Conservation (phyloP, 768 basidiomycete species). For the Gloeophyllum trabeum region DNA sequence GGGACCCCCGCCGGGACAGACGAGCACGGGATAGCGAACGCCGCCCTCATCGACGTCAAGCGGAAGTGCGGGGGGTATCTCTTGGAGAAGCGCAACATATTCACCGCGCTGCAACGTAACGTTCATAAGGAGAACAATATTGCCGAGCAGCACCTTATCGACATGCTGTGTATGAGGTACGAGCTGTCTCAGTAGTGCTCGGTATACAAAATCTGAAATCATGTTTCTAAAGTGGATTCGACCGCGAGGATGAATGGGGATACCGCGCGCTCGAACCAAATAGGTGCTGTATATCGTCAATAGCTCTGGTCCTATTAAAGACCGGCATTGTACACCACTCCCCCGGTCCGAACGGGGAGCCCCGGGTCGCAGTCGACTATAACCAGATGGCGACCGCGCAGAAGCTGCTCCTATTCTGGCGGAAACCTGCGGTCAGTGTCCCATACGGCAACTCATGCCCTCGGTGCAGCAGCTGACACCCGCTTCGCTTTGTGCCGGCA, state of each 20-base stretch:
- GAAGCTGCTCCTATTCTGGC: conserved; percentile 94
- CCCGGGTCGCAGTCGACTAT: conserved; percentile 75
- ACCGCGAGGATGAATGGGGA: conserved; percentile 97
- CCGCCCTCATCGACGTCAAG: conserved; percentile 69
- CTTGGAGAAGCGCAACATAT: conserved; percentile 85
- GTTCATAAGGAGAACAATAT: conserved; percentile 99
- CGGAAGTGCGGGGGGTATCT: conserved; percentile 78
- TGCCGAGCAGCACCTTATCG: conserved; percentile 98
- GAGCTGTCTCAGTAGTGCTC: conserved; percentile 13
- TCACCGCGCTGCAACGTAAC: conserved; percentile 95
- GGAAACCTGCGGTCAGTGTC: conserved; percentile 83
- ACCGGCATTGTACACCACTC: conserved; percentile 83
- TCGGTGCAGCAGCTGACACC: conserved; percentile 1
- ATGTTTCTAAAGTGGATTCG: conserved; percentile 62
- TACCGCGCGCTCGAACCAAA: conserved; percentile 93
- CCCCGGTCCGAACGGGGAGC: conserved; percentile 39
- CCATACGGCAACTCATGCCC: conserved; percentile 3
- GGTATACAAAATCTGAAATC: background rate
- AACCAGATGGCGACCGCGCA: conserved; percentile 95
- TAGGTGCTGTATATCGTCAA: conserved; percentile 96
- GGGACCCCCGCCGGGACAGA: conserved; percentile 53
- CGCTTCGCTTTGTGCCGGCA: no score
- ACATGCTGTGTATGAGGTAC: conserved; percentile 99
- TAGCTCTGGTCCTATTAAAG: conserved; percentile 93
- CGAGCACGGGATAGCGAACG: conserved; percentile 72